These are phyloP conservation scores for Daldinia grandis DNA, from an alignment of 495 filamentous ascomycete species.

Conservation along the genomic window DNA sequence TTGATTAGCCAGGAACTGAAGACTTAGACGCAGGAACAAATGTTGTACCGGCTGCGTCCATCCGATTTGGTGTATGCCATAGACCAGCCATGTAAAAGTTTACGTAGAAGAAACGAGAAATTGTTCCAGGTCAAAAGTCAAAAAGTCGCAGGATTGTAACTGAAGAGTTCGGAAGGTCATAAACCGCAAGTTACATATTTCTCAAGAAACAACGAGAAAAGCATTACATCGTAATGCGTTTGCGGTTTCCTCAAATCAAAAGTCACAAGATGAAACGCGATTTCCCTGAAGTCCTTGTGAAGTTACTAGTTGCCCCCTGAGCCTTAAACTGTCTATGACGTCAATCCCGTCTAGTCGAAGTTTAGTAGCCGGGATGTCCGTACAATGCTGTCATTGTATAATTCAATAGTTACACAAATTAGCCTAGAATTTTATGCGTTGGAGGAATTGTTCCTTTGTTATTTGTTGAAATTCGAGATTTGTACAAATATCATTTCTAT, in stretches of 20 bases:
- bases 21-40: slow-evolving; percentile 20
- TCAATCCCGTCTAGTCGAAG: slow-evolving; percentile 17
- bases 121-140: neutral
- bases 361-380: slow-evolving; percentile 11
- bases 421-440: neutral
- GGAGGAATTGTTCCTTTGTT: neutral
- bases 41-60: neutral
- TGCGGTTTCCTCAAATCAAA: slow-evolving; percentile 2
- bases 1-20: slow-evolving; percentile 14
- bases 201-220: neutral
- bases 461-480: neutral
- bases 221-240: neutral
- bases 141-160: neutral
- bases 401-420: slow-evolving; percentile 1
- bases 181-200: neutral
- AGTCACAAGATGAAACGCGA: slow-evolving; percentile 18
- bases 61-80: slow-evolving; percentile 7
- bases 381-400: slow-evolving; percentile 29
- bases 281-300: slow-evolving; percentile 11
- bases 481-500: neutral
- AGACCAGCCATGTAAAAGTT: neutral
- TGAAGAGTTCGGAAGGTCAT: neutral
- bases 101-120: neutral
- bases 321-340: slow-evolving; percentile 20
- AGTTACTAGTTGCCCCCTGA: neutral